A percentile compares a stretch with the other conserved stretches of the same genome.
Conservation (phyloP, 768 basidiomycete genomes). For the Boletus rex-veris region DNA sequence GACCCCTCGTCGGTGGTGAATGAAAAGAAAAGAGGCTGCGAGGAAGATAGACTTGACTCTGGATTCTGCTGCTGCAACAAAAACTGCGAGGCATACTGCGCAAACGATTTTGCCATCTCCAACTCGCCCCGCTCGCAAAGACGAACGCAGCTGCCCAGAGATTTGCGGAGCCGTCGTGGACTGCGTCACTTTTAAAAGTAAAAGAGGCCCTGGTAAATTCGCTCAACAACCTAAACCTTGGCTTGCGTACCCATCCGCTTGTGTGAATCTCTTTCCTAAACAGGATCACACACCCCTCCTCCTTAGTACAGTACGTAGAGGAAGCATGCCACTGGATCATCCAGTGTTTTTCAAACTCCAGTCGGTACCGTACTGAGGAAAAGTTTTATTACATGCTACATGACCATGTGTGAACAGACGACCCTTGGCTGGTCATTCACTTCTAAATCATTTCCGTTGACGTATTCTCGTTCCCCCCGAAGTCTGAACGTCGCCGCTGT, state of each 20-base stretch:
- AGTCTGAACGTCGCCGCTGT: conserved; percentile 22
- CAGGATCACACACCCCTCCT: neutral
- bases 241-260: conserved; percentile 20
- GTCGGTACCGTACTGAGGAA: too few relatives aligned
- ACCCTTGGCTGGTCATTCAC: too few relatives aligned
- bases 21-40: conserved; percentile 84
- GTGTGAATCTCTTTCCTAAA: conserved; percentile 20
- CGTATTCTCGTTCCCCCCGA: conserved; percentile 17
- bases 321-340: too few relatives aligned
- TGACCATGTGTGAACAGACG: too few relatives aligned
- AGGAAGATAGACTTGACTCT: conserved; percentile 54
- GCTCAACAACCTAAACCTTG: conserved; percentile 15
- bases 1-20: conserved; percentile 74
- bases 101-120: conserved; percentile 66
- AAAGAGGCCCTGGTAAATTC: conserved; percentile 13
- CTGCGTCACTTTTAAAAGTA: conserved; percentile 11
- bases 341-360: too few relatives aligned
- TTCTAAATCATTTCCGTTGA: too few relatives aligned
- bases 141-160: conserved; percentile 11
- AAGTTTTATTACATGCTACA: too few relatives aligned
- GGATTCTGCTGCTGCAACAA: conserved; percentile 55
- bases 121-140: conserved; percentile 17
- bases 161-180: conserved; percentile 8
- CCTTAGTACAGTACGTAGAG: too few relatives aligned
- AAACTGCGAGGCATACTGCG: conserved; percentile 80